These are phyloP conservation scores for Citrus glauca DNA, from an alignment of 345 rosid genomes.

Conservation along the genomic window DNA sequence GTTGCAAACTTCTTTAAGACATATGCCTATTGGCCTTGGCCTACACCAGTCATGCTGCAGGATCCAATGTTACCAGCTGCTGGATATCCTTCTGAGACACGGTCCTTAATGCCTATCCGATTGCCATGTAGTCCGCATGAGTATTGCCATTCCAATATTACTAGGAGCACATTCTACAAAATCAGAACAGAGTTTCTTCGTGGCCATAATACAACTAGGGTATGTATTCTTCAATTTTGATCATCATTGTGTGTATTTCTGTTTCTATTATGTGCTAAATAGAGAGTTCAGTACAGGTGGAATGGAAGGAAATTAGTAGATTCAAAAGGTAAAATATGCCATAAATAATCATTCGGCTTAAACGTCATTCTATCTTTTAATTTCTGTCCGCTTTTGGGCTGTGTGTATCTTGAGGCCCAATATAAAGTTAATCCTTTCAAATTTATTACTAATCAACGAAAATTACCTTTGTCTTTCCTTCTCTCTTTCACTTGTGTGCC, in stretches of 20 bases:
- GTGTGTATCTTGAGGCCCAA: no score
- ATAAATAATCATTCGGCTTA: background rate
- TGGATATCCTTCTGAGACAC: constrained; percentile 26
- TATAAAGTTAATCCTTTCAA: background rate
- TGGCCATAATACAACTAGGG: constrained; percentile 47
- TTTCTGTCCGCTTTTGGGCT: background rate
- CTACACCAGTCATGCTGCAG: constrained; percentile 44
- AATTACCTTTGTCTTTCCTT: background rate
- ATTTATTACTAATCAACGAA: background rate
- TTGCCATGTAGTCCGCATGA: constrained; percentile 44
- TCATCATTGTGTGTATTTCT: background rate
- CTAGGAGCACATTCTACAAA: constrained; percentile 51
- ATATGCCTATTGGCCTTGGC: constrained; percentile 58
- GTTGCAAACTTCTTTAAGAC: constrained; percentile 42
- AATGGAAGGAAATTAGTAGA: background rate
- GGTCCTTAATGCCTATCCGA: constrained; percentile 46
- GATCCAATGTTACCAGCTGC: constrained; percentile 23
- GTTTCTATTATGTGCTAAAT: background rate
- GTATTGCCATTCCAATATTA: constrained; percentile 51
- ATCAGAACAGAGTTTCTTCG: constrained; percentile 53
- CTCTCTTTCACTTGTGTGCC: background rate
- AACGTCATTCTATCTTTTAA: background rate
- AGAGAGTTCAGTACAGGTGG: background rate
- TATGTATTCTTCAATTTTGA: constrained; percentile 5
- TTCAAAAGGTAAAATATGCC: background rate